Evolutionary conservation across 73 alveolate genomes (phyloP), one percentile per base, ranked within the genome.

Genomic region (Durusdinium trenchii): DNA sequence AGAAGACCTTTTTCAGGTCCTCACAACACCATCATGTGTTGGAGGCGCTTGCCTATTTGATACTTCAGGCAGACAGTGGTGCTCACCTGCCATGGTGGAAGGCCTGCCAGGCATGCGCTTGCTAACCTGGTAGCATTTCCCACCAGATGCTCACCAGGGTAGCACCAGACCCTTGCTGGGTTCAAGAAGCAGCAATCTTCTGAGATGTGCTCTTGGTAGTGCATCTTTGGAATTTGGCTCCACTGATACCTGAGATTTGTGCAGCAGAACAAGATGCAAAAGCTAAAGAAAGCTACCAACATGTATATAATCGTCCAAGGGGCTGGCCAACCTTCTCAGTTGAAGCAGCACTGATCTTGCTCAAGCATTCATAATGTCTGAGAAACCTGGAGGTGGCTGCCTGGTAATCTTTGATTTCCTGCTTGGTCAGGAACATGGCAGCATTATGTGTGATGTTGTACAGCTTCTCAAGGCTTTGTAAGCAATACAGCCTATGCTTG

Each of bases 101-200:
- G 38, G 0, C 87, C 87, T 3, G 62, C 61, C 61, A 78, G 45
- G 36, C 87, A 78, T 18, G 87, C 87, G 4, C 36, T 38, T 18
- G 87, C 87, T 38, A 78, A 7, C 87, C 7, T 78, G 9, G 87
- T 78, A 43, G 57, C 62, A 45, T 40, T 43, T 9, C 87, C 87
- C 38, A 78, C 87, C n/a, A 78, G 23, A 6, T 78, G 87, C 40
- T 78, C 87, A 6, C 87, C 87, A 43, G 87, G 87, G 61, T 78
- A 78, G 60, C 52, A 35, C 87, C 87, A 78, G 12, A 42, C 57
- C 16, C 42, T 6, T 40, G 52, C 4, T 40, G 87, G 87, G 61
- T 78, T 78, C 87, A 78, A 5, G 32, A 12, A 78, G 42, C 6
- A 9, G 0, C 43, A 38, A 45, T 43, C 87, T 16, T 45, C 61